Base-by-base conservation (phyloP, 768 basidiomycete species). In the Sarcodon aspratus region DNA sequence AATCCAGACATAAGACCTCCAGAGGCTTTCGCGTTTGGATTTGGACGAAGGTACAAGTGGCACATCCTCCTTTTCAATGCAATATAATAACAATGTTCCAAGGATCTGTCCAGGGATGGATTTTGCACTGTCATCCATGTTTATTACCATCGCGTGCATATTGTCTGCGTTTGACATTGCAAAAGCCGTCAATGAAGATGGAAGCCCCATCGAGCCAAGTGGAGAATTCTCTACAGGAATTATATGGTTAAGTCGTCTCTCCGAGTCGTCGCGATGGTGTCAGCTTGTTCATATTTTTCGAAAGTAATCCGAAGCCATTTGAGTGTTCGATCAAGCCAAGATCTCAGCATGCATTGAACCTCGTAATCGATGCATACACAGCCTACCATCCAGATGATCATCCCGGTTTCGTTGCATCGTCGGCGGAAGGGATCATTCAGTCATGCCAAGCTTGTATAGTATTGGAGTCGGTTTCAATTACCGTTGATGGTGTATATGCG, bases 251-350 rank as follows among this genome's bases (percentile, higher is more conserved):
- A 11, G 15, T 9, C 31, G 34, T 7, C 13, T 42, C 27, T 11
- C n/a, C n/a, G n/a, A n/a, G n/a, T n/a, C 13, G 9, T 42, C 13
- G 5, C 40, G 40, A 42, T 8, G 11, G 4, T 9, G 21, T 27
- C 21, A 27, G 21, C 21, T 27, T 27, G 21, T 27, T 33, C 37
- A 13, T 13, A 33, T 33, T 9, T 42, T 43, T 27, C 15, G 17
- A n/a, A 42, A 61, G 60, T 21, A 54, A 54, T 33, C 59, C 60
- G 1, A 49, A 48, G 36, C 59, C 55, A 7, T 61, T 60, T 42
- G 46, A 51, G 9, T 61, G 60, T 42, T 33, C 33, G 17, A 53
- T 61, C 46, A 52, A 51, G 36, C 56, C 60, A 2, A 55, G 59
- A 5, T 57, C 54, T 9, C n/a, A 44, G 6, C 44, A 15, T 36